A percentile compares a stretch with the other conserved stretches of the same genome.
phyloP scores from a whole-genome alignment of 2,329 filamentous ascomycete genomes.

The Pseudovirgaria hyperparasitica region DNA sequence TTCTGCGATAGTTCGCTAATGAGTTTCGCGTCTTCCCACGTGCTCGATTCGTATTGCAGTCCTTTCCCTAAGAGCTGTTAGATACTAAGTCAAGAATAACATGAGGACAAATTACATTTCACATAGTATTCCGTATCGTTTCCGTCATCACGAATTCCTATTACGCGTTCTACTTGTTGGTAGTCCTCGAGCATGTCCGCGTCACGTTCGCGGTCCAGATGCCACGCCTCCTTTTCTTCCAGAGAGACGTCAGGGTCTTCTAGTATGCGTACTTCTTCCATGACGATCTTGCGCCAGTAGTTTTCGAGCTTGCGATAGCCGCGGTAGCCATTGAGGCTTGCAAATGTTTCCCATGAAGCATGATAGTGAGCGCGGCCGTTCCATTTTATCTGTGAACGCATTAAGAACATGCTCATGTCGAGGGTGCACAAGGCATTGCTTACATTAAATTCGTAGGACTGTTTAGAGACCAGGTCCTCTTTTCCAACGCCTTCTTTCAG shows the following conservation, averaged over 20 bases:
- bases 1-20: slow-evolving; percentile 69
- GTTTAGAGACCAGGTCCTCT: slow-evolving; percentile 4
- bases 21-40: slow-evolving; percentile 73
- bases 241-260: slow-evolving; percentile 62
- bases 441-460: neutral
- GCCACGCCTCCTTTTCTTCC: slow-evolving; percentile 86
- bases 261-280: slow-evolving; percentile 61
- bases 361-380: slow-evolving; percentile 90
- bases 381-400: slow-evolving; percentile 68
- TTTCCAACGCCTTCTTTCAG: slow-evolving; percentile 50
- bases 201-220: slow-evolving; percentile 85
- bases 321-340: slow-evolving; percentile 61
- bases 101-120: slow-evolving; percentile 51
- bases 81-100: slow-evolving; percentile 8
- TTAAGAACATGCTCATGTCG: slow-evolving; percentile 11
- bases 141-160: slow-evolving; percentile 68
- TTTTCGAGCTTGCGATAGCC: slow-evolving; percentile 88
- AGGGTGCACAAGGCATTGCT: too few relatives aligned
- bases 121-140: slow-evolving; percentile 80
- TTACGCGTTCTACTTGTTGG: slow-evolving; percentile 85
- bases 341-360: slow-evolving; percentile 83
- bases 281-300: slow-evolving; percentile 75
- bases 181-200: slow-evolving; percentile 81
- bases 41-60: slow-evolving; percentile 84
- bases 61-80: slow-evolving; percentile 49